Evolutionary conservation across 768 basidiomycete genomes (phyloP).

Genomic region (Scleroderma bovista): DNA sequence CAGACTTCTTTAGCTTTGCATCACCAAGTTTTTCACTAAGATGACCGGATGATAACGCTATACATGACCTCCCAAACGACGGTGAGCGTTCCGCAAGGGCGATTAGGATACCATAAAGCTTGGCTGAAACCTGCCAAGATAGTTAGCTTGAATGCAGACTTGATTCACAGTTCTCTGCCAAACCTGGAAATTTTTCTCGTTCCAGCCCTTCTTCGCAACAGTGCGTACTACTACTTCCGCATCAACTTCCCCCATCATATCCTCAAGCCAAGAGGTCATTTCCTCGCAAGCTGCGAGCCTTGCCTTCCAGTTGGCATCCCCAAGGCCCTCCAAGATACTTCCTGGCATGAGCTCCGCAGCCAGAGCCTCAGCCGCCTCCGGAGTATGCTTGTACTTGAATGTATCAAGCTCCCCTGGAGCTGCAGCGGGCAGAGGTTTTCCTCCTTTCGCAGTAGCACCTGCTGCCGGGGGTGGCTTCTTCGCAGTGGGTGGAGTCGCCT

Average conservation of each 20-base stretch:
- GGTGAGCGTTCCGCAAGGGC: slow-evolving; percentile 74
- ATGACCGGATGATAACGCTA: slow-evolving; percentile 75
- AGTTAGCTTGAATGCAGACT: slow-evolving; percentile 3
- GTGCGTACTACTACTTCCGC: slow-evolving; percentile 86
- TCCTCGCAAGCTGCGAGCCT: slow-evolving; percentile 84
- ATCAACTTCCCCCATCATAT: slow-evolving; percentile 59
- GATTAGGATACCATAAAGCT: slow-evolving; percentile 74
- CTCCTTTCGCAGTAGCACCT: slow-evolving; percentile 33
- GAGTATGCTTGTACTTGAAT: slow-evolving; percentile 86
- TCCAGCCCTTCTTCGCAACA: slow-evolving; percentile 90
- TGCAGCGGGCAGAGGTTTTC: slow-evolving; percentile 45
- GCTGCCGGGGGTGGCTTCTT: slow-evolving; percentile 43
- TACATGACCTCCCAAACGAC: slow-evolving; percentile 79
- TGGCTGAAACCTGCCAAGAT: slow-evolving; percentile 71
- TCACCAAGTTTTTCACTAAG: slow-evolving; percentile 94
- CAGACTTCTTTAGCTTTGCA: slow-evolving; percentile 93
- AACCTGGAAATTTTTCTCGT: slow-evolving; percentile 99
- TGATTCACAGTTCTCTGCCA: slow-evolving; percentile 4
- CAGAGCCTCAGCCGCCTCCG: slow-evolving; percentile 86
- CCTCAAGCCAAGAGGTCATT: slow-evolving; percentile 78
- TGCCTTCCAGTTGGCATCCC: slow-evolving; percentile 92
- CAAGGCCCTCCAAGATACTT: slow-evolving; percentile 63
- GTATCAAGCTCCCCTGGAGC: slow-evolving; percentile 61
- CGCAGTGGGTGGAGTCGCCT: slow-evolving; percentile 25
- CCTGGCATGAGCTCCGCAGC: slow-evolving; percentile 69